Evolutionary conservation across 768 basidiomycete species (phyloP).

Genomic region (Krasilnikovozyma curviuscula): DNA sequence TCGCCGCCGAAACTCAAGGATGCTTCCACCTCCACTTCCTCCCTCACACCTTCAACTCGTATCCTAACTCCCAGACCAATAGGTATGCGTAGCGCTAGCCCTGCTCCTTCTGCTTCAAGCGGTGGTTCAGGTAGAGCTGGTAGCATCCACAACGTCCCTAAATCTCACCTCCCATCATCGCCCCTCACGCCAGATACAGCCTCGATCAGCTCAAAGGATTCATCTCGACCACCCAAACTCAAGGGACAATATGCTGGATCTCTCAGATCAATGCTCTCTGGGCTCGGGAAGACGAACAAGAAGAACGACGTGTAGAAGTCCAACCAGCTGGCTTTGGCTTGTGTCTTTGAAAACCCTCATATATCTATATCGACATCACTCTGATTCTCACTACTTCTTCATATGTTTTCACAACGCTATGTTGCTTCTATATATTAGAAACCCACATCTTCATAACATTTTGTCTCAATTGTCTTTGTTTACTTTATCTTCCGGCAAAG

Average conservation of each 20-base stretch:
- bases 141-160: background rate
- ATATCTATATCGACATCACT: too few relatives aligned
- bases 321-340: too few relatives aligned
- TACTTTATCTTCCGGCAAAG: too few relatives aligned
- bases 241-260: slow-evolving; percentile 1
- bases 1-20: background rate
- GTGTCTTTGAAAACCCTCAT: too few relatives aligned
- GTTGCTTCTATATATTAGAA: too few relatives aligned
- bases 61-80: background rate
- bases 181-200: background rate
- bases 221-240: slow-evolving; percentile 1
- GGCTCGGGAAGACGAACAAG: background rate
- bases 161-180: background rate
- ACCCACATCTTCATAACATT: too few relatives aligned
- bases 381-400: too few relatives aligned
- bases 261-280: slow-evolving; percentile 6
- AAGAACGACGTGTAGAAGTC: too few relatives aligned
- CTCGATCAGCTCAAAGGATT: background rate
- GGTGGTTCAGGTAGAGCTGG: background rate
- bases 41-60: background rate
- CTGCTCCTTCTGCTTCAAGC: background rate
- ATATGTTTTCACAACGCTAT: too few relatives aligned
- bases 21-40: background rate
- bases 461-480: too few relatives aligned
- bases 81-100: background rate